Evolutionary conservation across 768 basidiomycete genomes (phyloP).

Genomic region (Kwoniella pini): DNA sequence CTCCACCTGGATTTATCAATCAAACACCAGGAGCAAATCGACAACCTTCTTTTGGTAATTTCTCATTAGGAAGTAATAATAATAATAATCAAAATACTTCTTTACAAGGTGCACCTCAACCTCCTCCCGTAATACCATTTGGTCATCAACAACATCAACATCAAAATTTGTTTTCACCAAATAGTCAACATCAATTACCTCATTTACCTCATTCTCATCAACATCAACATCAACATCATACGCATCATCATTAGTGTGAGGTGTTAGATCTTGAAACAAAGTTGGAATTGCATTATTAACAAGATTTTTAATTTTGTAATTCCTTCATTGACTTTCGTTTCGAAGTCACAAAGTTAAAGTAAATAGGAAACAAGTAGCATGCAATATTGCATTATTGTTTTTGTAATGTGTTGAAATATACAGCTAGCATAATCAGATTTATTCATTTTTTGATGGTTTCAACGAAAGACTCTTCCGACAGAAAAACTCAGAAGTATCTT

Average conservation of each 20-base stretch:
- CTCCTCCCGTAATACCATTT: neutral
- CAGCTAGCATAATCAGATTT: too few relatives aligned
- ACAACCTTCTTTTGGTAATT: constrained; percentile 29
- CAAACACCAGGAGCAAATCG: constrained; percentile 2
- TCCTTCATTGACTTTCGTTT: neutral
- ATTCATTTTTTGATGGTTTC: too few relatives aligned
- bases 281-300: too few relatives aligned
- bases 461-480: too few relatives aligned
- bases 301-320: neutral
- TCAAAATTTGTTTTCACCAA: constrained; percentile 28
- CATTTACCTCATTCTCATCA: neutral
- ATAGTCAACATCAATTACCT: constrained; percentile 20
- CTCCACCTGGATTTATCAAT: constrained; percentile 1
- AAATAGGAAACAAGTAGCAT: constrained; percentile 4
- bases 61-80: neutral
- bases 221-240: neutral
- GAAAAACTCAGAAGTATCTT: too few relatives aligned
- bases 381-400: neutral
- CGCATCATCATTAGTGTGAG: constrained; percentile 21
- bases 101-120: neutral
- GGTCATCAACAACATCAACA: neutral
- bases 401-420: too few relatives aligned
- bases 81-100: neutral
- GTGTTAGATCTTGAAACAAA: too few relatives aligned
- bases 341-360: neutral